These are phyloP conservation scores for Colletotrichum costaricense DNA, from an alignment of 2,329 filamentous ascomycete species.

Conservation along the genomic window DNA sequence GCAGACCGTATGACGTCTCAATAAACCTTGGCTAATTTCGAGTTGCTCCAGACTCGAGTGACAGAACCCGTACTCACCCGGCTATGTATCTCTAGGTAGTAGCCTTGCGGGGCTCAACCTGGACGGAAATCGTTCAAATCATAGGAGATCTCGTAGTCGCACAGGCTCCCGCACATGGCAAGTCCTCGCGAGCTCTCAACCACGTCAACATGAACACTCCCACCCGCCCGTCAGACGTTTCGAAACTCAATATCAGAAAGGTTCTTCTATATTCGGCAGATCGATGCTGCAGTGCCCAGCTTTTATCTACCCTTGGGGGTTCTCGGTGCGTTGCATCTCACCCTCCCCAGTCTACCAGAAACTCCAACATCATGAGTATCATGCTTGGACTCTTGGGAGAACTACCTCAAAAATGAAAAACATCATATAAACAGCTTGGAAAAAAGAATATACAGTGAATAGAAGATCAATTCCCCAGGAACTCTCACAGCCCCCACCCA, in stretches of 20 bases:
- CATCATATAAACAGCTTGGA: neutral
- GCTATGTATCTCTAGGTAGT: too few relatives aligned
- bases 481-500: neutral
- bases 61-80: too few relatives aligned
- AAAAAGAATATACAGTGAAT: conserved; percentile 27
- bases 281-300: neutral
- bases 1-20: too few relatives aligned
- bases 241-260: neutral
- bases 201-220: neutral
- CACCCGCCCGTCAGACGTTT: neutral
- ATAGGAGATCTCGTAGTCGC: too few relatives aligned
- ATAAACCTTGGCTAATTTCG: too few relatives aligned
- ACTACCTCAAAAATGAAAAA: neutral
- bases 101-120: too few relatives aligned
- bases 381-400: neutral
- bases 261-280: neutral
- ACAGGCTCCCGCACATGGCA: neutral
- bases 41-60: too few relatives aligned
- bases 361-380: neutral
- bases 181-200: neutral
- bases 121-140: too few relatives aligned
- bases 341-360: too few relatives aligned
- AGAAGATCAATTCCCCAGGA: conserved; percentile 23
- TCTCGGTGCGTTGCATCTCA: too few relatives aligned
- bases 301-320: neutral